These are phyloP conservation scores for Suillus subaureus DNA, from an alignment of 768 basidiomycete genomes.

Conservation along the genomic window DNA sequence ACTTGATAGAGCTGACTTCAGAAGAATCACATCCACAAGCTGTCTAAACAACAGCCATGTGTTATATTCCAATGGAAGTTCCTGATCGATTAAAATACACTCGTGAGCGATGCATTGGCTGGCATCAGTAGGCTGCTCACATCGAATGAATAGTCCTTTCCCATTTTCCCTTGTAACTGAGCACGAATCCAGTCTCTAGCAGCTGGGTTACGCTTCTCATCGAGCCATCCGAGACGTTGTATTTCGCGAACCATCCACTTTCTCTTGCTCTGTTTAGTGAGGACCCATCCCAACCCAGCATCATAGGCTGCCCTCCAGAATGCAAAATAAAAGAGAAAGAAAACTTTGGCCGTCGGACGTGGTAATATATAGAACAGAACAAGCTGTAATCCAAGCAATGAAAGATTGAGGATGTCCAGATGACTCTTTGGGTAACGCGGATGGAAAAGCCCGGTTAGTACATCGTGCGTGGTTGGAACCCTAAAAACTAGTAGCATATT, in stretches of 20 bases:
- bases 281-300: constrained; percentile 88
- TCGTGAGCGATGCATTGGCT: constrained; percentile 2
- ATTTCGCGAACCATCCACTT: constrained; percentile 90
- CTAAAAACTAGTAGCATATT: constrained; percentile 68
- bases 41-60: constrained; percentile 96
- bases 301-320: constrained; percentile 95
- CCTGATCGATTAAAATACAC: constrained; percentile 42
- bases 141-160: constrained; percentile 90
- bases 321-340: constrained; percentile 90
- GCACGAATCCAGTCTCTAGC: constrained; percentile 82
- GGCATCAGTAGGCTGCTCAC: constrained; percentile 44
- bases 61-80: constrained; percentile 92
- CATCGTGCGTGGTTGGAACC: constrained; percentile 91
- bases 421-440: constrained; percentile 86
- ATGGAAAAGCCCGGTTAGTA: constrained; percentile 82
- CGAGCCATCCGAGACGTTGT: constrained; percentile 86
- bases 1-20: constrained; percentile 67
- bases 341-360: constrained; percentile 50
- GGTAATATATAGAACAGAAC: constrained; percentile 72
- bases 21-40: constrained; percentile 91
- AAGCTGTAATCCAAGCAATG: constrained; percentile 75
- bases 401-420: constrained; percentile 84
- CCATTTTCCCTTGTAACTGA: constrained; percentile 92
- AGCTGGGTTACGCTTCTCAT: constrained; percentile 60
- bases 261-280: constrained; percentile 94